Base-by-base conservation (phyloP, 352 stramenopile genomes). In the Pythium dissotocum region DNA sequence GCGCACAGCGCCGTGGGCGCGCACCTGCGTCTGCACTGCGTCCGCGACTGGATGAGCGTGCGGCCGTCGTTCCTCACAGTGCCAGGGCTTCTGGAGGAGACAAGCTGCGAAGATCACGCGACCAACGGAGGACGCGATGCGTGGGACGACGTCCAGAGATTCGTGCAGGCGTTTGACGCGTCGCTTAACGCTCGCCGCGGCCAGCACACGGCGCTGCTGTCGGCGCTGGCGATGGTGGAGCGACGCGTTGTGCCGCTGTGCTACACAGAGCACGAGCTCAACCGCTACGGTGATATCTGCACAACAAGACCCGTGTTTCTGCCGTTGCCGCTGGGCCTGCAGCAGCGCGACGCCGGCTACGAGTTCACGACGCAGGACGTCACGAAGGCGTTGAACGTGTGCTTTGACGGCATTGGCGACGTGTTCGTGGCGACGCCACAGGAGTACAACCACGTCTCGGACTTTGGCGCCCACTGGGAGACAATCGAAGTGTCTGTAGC, bases 401-500 rank as follows among this genome's bases (percentile, higher is more conserved):
- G 9, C 21, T 48, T 58, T 40, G 12, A 49, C 51, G 59, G 71
- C 10, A 58, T 86, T 9, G 76, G 78, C 40, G 73, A 82, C 57
- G 63, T 82, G 28, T 84, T 84, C 49, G 67, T 67, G 2, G 69
- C 62, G 7, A 35, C 69, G 0, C 49, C 59, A 21, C 63, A 56
- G 2, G 70, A 76, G 32, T 87, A 81, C 46, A 55, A 73, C 40
- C 72, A 82, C 48, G 79, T 87, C 8, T 87, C 79, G 13, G 77
- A 87, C 53, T 56, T 84, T 28, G 79, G 79, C 6, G 77, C 80
- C 48, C 79, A 87, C 63, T 87, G 79, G 79, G 79, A 87, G 57
- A 76, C 61, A n/a, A 81, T 79, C 49, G 21, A 33, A 2, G 65
- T 73, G 33, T 53, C 30, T 8, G 75, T 6, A 6, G 1, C 26